Conservation (phyloP, 306 rosid species). For the Cyamopsis tetragonoloba region DNA sequence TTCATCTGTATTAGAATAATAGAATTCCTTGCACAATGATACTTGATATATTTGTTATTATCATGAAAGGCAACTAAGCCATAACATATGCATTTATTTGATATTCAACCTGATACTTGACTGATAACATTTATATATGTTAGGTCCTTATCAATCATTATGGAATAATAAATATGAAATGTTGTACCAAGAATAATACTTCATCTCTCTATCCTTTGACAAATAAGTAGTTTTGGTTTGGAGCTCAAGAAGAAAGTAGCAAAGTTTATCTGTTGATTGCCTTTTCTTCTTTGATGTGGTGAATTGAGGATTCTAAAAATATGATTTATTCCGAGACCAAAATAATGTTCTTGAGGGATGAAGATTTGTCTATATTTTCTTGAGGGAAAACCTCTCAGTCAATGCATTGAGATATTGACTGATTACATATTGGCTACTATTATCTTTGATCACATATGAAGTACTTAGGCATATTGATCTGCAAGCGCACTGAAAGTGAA, state of each 20-base stretch:
- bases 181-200: not conserved
- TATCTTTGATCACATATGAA: not conserved
- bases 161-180: slow-evolving; percentile 17
- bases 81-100: not conserved
- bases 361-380: no score
- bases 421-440: no score
- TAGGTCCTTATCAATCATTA: not conserved
- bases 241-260: not conserved
- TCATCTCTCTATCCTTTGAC: not conserved
- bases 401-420: no score
- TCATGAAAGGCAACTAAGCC: not conserved
- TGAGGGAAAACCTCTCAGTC: no score
- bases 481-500: slow-evolving; percentile 5
- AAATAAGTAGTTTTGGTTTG: not conserved
- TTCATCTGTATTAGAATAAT: slow-evolving; percentile 21
- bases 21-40: slow-evolving; percentile 8
- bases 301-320: not conserved
- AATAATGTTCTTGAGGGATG: no score
- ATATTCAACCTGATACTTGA: not conserved
- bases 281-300: not conserved
- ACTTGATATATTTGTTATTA: not conserved
- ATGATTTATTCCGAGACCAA: not conserved
- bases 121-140: not conserved
- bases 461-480: slow-evolving; percentile 6
- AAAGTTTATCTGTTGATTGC: not conserved